These are phyloP conservation scores for Phaeomoniella chlamydospora DNA, from an alignment of 2,329 filamentous ascomycete species.

Conservation along the genomic window DNA sequence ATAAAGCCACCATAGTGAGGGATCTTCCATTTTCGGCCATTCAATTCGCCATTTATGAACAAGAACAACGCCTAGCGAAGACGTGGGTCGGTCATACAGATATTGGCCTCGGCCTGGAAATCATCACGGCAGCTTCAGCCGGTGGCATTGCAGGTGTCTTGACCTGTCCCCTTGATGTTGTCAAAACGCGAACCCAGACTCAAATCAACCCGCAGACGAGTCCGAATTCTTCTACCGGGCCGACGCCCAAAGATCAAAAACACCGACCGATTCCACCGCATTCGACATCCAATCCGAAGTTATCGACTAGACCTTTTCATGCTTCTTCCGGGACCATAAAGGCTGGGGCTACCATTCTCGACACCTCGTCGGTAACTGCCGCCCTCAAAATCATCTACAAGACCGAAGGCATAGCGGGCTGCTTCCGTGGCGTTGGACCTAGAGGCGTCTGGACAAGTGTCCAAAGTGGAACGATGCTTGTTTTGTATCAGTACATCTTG, in stretches of 20 bases:
- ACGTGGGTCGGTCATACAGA: conserved; percentile 65
- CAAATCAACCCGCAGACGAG: conserved; percentile 49
- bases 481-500: conserved; percentile 80
- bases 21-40: conserved; percentile 92
- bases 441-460: conserved; percentile 94
- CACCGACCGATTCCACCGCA: neutral
- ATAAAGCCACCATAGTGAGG: conserved; percentile 85
- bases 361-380: conserved; percentile 78
- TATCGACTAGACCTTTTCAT: conserved; percentile 12
- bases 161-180: conserved; percentile 90
- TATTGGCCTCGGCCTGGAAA: conserved; percentile 72
- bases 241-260: conserved; percentile 5
- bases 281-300: conserved; percentile 13
- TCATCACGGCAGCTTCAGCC: conserved; percentile 76
- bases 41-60: conserved; percentile 97
- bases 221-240: conserved; percentile 7
- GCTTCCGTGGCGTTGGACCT: conserved; percentile 90
- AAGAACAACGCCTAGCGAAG: conserved; percentile 72
- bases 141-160: conserved; percentile 88
- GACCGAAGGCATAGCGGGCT: conserved; percentile 74
- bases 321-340: conserved; percentile 39
- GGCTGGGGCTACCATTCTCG: conserved; percentile 64
- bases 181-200: conserved; percentile 93
- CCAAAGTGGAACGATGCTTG: conserved; percentile 91
- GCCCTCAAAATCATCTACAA: conserved; percentile 79